phyloP scores from a whole-genome alignment of 805 yeast species.

The Saccharomycopsis synnaedendra region DNA sequence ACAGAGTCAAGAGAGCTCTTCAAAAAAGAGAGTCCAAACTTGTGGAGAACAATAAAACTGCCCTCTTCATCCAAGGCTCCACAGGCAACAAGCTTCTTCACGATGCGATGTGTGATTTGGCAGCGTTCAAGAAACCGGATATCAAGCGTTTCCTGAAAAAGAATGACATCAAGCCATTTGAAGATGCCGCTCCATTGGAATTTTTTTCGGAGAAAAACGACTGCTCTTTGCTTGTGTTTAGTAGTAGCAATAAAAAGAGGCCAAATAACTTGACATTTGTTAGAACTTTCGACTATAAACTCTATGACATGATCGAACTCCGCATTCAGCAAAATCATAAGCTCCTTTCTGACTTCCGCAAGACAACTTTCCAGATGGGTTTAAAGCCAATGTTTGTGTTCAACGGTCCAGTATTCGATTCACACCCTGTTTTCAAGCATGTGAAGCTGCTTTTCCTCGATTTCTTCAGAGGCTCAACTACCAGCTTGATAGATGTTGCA shows the following conservation, averaged over 20 bases:
- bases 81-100: conserved; percentile 70
- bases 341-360: conserved; percentile 69
- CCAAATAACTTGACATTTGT: conserved; percentile 83
- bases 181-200: conserved; percentile 74
- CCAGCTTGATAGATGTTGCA: conserved; percentile 81
- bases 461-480: conserved; percentile 77
- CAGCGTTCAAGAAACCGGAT: conserved; percentile 85
- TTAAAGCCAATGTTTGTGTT: conserved; percentile 90
- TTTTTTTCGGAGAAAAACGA: conserved; percentile 95
- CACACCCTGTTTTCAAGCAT: conserved; percentile 77
- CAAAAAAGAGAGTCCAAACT: conserved; percentile 82
- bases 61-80: conserved; percentile 84
- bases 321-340: conserved; percentile 59
- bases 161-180: conserved; percentile 87
- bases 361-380: conserved; percentile 74
- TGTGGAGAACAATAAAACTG: conserved; percentile 81
- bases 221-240: conserved; percentile 68
- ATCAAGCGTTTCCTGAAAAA: conserved; percentile 79
- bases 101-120: conserved; percentile 79
- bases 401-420: conserved; percentile 85
- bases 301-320: conserved; percentile 91
- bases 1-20: conserved; percentile 89
- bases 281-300: conserved; percentile 80
- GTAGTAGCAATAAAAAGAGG: conserved; percentile 79
- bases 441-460: conserved; percentile 83